These are phyloP conservation scores for Iris pallida DNA, from an alignment of 116 monocot species.

Conservation along the genomic window DNA sequence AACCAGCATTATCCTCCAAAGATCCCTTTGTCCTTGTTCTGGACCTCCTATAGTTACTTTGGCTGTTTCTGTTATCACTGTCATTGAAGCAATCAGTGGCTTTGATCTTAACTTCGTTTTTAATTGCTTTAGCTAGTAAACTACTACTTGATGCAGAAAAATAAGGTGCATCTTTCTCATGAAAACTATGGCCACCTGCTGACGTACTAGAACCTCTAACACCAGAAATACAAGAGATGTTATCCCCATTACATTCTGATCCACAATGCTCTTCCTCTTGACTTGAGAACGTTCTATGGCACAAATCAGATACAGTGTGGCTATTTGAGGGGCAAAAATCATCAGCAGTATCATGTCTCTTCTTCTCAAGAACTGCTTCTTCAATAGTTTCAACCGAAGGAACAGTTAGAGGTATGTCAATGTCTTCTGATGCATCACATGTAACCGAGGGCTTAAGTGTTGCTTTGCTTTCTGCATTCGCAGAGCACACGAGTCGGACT, in stretches of 20 bases:
- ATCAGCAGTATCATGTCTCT: constrained; percentile 1
- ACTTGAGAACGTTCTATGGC: constrained; percentile 1
- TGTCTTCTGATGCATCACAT: constrained; percentile 47
- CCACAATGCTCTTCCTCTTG: constrained; percentile 16
- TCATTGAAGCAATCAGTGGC: not conserved
- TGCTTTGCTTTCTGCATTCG: constrained; percentile 58
- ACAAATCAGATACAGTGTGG: constrained; percentile 7
- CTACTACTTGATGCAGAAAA: constrained; percentile 15
- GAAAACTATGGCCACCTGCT: constrained; percentile 1
- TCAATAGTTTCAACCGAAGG: constrained; percentile 20
- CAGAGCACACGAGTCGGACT: constrained; percentile 41
- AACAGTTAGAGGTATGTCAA: constrained; percentile 37
- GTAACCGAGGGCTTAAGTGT: constrained; percentile 12
- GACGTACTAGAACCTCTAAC: constrained; percentile 25
- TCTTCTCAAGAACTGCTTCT: constrained; percentile 11
- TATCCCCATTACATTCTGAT: constrained; percentile 36
- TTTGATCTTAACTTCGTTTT: constrained; percentile 6
- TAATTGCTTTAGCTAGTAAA: constrained; percentile 13
- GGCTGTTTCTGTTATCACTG: not conserved
- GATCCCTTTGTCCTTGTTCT: constrained; percentile 9
- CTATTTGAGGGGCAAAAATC: constrained; percentile 1
- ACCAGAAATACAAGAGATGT: constrained; percentile 40
- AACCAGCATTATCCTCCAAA: constrained; percentile 14
- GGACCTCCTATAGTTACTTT: too few relatives aligned
- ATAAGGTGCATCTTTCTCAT: constrained; percentile 19